phyloP scores from a whole-genome alignment of 176 grass and related monocot species.

The Alloteropsis semialata region DNA sequence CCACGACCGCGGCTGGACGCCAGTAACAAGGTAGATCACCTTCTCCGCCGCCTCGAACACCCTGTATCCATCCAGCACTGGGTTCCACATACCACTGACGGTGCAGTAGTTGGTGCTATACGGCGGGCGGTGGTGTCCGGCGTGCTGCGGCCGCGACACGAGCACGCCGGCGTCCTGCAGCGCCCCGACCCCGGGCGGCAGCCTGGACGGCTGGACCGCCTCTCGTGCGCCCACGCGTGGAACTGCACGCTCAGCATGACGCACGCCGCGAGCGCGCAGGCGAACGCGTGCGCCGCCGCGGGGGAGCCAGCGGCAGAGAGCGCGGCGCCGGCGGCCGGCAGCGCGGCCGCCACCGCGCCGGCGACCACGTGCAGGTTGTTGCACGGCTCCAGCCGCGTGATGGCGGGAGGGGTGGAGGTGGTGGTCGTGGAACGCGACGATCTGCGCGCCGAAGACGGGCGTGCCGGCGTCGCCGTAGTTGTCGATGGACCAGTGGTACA shows the following conservation, averaged over 20 bases:
- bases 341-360: slow-evolving; percentile 29
- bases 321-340: slow-evolving; percentile 26
- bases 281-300: slow-evolving; percentile 48
- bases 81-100: slow-evolving; percentile 71
- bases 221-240: slow-evolving; percentile 79
- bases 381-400: slow-evolving; percentile 49
- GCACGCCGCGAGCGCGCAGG: slow-evolving; percentile 45
- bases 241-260: slow-evolving; percentile 82
- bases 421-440: slow-evolving; percentile 74
- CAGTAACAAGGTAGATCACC: slow-evolving; percentile 57
- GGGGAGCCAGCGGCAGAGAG: neutral
- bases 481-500: slow-evolving; percentile 89
- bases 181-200: slow-evolving; percentile 52
- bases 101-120: slow-evolving; percentile 74
- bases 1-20: slow-evolving; percentile 61
- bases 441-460: slow-evolving; percentile 61
- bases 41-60: slow-evolving; percentile 67
- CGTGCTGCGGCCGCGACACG: slow-evolving; percentile 54
- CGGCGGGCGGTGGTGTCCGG: slow-evolving; percentile 51
- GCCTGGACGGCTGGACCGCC: slow-evolving; percentile 2
- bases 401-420: slow-evolving; percentile 57
- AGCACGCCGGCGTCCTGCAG: slow-evolving; percentile 70
- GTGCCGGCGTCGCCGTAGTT: slow-evolving; percentile 68
- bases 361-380: slow-evolving; percentile 60
- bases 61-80: slow-evolving; percentile 39